Evolutionary conservation across 805 yeast species (phyloP).

Genomic region (Candida ulmi): DNA sequence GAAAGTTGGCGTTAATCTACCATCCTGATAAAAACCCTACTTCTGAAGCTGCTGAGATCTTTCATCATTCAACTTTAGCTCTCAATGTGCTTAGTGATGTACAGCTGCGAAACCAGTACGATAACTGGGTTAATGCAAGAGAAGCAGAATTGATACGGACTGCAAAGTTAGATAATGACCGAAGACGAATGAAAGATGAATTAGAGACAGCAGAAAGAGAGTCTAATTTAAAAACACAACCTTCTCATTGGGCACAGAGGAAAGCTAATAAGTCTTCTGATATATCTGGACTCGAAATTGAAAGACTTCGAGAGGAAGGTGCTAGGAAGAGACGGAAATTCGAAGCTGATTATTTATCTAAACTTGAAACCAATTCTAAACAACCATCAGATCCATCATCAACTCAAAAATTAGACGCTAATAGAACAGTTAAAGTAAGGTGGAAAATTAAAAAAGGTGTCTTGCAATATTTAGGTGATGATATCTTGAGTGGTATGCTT

Average conservation of each 20-base stretch:
- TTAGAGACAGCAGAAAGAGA: conserved; percentile 17
- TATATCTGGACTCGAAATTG: conserved; percentile 12
- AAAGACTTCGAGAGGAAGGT: conserved; percentile 21
- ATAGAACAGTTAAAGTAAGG: conserved; percentile 13
- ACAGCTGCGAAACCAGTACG: conserved; percentile 79
- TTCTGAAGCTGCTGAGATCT: conserved; percentile 86
- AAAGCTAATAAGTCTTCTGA: conserved; percentile 4
- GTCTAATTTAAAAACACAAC: not conserved
- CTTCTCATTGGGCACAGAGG: conserved; percentile 12
- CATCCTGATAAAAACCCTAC: conserved; percentile 81
- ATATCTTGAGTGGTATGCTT: conserved; percentile 18
- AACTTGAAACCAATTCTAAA: conserved; percentile 1
- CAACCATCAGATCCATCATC: not conserved
- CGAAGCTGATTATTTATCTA: conserved; percentile 9
- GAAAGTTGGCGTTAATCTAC: conserved; percentile 69
- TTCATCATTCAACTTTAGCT: conserved; percentile 81
- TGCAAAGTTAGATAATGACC: conserved; percentile 10
- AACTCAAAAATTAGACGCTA: too few species aligned
- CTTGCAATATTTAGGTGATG: conserved; percentile 14
- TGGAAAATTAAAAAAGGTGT: conserved; percentile 21
- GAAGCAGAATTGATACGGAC: conserved; percentile 5
- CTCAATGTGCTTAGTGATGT: conserved; percentile 77
- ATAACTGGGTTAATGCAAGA: conserved; percentile 27
- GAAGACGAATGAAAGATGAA: conserved; percentile 19
- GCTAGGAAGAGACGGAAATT: conserved; percentile 12